These are phyloP conservation scores for Datisca glomerata DNA, from an alignment of 306 rosid genomes.

Conservation along the genomic window DNA sequence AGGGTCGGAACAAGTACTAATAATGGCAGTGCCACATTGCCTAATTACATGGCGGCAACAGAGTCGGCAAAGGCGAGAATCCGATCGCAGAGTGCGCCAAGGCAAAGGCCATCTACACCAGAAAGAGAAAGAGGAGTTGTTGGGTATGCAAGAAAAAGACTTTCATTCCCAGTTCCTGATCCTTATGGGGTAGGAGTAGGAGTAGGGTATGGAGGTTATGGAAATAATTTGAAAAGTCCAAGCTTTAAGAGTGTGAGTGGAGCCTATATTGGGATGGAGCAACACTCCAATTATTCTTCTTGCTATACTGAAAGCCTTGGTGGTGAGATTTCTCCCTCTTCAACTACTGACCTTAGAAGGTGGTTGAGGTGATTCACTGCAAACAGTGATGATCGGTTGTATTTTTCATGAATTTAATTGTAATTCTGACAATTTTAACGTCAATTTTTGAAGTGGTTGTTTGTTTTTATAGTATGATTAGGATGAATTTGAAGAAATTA, in stretches of 20 bases:
- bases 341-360: slow-evolving; percentile 73
- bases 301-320: slow-evolving; percentile 83
- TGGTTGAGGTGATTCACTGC: slow-evolving; percentile 51
- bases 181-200: slow-evolving; percentile 34
- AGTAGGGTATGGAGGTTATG: slow-evolving; percentile 43
- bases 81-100: slow-evolving; percentile 85
- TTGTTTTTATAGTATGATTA: too few relatives aligned
- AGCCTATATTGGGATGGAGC: slow-evolving; percentile 56
- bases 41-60: slow-evolving; percentile 95
- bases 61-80: slow-evolving; percentile 91
- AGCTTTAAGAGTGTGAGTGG: slow-evolving; percentile 75
- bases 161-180: slow-evolving; percentile 79
- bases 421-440: too few relatives aligned
- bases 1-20: too few relatives aligned
- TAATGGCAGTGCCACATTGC: slow-evolving; percentile 19
- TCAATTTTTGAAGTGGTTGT: too few relatives aligned
- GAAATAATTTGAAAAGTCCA: slow-evolving; percentile 71
- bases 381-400: too few relatives aligned
- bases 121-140: slow-evolving; percentile 78
- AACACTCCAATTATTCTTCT: slow-evolving; percentile 85
- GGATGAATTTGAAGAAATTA: too few relatives aligned
- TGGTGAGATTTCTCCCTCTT: slow-evolving; percentile 84
- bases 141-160: slow-evolving; percentile 73
- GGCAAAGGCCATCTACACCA: slow-evolving; percentile 83
- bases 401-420: too few relatives aligned